Evolutionary conservation across 768 basidiomycete species (phyloP), one percentile per base, ranked within the genome.

Genomic region (Rhodotorula diobovata): DNA sequence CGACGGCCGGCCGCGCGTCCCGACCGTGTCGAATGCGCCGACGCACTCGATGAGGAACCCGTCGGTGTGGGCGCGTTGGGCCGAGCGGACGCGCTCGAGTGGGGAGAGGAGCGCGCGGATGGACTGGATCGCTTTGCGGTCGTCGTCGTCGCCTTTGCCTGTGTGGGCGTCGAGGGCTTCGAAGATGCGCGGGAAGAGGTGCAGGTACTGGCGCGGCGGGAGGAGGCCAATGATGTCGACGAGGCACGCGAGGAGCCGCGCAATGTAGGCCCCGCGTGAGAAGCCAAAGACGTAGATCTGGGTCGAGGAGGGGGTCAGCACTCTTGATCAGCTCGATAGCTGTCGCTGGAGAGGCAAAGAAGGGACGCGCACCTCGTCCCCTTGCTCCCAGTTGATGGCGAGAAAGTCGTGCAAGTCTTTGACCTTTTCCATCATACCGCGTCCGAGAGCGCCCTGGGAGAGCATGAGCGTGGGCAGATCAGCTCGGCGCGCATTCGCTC

Each of bases 231-330:
- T 57, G 14, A 71, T 34, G 43, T 43, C n/a, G 46, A 77, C 69
- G 20, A 77, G 48, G 9, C 71, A 69, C 0, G 70, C 63, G 32
- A 77, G 68, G 16, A 73, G 68, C 15, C 76, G 69, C 20, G 68
- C 76, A 18, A 63, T 76, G 70, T 76, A 77, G 11, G 76, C 76
- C 28, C 76, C 76, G 3, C 76, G 60, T 1, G 75, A 75, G 63
- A 70, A 77, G 21, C 76, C 76, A 32, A 77, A 70, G 55, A 77
- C 58, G 34, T 63, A 72, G 45, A 76, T 67, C 63, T 76, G 61
- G 14, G 41, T 43, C n/a, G n/a, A 10, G 51, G 32, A 7, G 23
- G n/a, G n/a, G 32, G 30, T 32, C 21, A 23, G 48, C n/a, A n/a
- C n/a, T n/a, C n/a, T n/a, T n/a, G 11, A 50, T 35, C 16, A 35